Evolutionary conservation across 768 basidiomycete genomes (phyloP), one percentile per base, ranked within the genome.

Genomic region (Tephrocybe sp.): DNA sequence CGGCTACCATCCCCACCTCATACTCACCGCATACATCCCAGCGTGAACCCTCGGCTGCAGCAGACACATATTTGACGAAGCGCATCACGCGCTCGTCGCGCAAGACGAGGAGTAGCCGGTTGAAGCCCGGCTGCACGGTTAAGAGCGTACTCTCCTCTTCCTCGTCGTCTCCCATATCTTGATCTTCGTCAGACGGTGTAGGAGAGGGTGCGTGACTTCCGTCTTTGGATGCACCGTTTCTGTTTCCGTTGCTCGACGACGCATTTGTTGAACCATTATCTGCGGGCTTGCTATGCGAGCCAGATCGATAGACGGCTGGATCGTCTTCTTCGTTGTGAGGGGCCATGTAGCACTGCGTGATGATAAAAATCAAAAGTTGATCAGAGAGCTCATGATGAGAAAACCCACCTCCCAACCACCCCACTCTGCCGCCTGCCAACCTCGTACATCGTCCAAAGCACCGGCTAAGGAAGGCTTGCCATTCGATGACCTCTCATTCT

Each of bases 11-110:
- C 2, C 91, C 93, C 9, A 97, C 86, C 61, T 93, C 92, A 65
- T 88, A 98, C 69, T 98, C 96, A 3, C 85, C 87, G 54, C 86
- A 91, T 9, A 98, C 71, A 64, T 98, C 96, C 93, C 93, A 98
- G 46, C 96, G 74, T 24, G 91, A 93, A 8, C 93, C 92, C 44
- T 85, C 82, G 0, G 96, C 96, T 1, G 86, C 83, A 13, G 90
- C 91, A 22, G 89, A 89, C 16, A 98, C 82, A 60, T 98, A 98
- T 66, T 98, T 98, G 55, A 95, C 92, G 64, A 98, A 98, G 34
- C 82, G 82, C 84, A 98, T 86, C 39, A 98, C 94, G 16, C 89
- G 82, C 61, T 93, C 89, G 66, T 98, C 96, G 13, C 96, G 80
- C 49, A 98, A 72, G 19, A 98, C 95, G 30, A 98, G 76, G 24